Conservation (phyloP, 2,329 filamentous ascomycete species). For the Alternaria sp. region DNA sequence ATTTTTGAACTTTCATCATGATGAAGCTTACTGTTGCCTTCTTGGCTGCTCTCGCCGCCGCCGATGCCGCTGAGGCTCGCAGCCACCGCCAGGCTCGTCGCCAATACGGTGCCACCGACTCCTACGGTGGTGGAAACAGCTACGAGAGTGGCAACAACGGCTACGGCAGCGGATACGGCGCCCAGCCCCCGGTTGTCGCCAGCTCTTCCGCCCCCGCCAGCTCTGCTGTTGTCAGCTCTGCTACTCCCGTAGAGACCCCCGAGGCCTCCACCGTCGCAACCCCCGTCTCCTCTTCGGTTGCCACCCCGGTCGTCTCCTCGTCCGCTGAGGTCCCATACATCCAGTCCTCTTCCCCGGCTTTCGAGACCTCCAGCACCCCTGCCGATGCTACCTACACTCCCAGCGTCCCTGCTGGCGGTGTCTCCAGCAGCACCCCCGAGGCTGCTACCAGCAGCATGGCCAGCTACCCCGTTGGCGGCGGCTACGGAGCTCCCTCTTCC, state of each 20-base stretch:
- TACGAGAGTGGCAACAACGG: background rate
- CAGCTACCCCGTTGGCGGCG: conserved; percentile 8
- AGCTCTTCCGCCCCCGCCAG: conserved; percentile 6
- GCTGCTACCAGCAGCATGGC: background rate
- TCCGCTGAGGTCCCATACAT: conserved; percentile 9
- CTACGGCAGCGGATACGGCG: conserved; percentile 7
- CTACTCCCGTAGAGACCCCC: background rate
- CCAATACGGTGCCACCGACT: conserved; percentile 22
- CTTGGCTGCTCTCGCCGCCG: conserved; percentile 39
- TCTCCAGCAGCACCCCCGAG: background rate
- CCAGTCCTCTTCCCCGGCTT: conserved; percentile 7
- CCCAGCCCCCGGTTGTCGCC: background rate
- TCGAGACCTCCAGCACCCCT: conserved; percentile 14
- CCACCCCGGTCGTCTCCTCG: background rate
- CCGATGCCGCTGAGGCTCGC: conserved; percentile 39
- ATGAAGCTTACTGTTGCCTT: conserved; percentile 46
- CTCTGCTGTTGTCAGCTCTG: conserved; percentile 12
- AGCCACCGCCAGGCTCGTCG: conserved; percentile 38
- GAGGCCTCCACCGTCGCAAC: conserved; percentile 1
- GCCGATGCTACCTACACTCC: conserved; percentile 13
- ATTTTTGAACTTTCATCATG: conserved; percentile 20
- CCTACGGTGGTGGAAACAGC: background rate
- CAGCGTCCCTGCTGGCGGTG: background rate
- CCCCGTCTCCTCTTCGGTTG: conserved; percentile 4
- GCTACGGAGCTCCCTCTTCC: conserved; percentile 1